Base-by-base conservation (phyloP, 768 basidiomycete species). In the Grammothele lineata region DNA sequence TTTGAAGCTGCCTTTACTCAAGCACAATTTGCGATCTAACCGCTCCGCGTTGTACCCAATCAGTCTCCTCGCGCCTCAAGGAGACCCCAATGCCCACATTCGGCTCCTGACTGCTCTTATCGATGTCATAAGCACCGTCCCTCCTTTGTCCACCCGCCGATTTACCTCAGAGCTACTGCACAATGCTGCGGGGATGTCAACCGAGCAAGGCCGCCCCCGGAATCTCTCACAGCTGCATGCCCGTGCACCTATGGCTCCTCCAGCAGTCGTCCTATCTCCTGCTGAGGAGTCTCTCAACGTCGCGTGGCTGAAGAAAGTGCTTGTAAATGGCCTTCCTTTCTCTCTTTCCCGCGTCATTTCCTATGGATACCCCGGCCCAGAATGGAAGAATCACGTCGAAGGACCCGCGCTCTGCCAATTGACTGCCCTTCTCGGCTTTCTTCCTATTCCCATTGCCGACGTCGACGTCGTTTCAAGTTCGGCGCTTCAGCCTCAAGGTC, bases 371-470 rank as follows among this genome's bases (percentile, higher is more conserved):
- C 38, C 14, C 9, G 48, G 40, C n/a, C 19, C 17, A 4, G 10
- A 11, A 2, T 45, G 44, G 53, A 47, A 15, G 14, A 27, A 46
- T 15, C 24, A 35, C 2, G 51, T 59, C 3, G 62, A 66, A 17
- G 66, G 63, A 3, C 62, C 67, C 10, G 52, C 65, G 3, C 70
- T 77, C 43, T 62, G 68, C 43, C 65, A 66, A 47, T 63, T 79
- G 24, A 50, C 73, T 3, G 69, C 70, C 25, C 58, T 66, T 35
- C 69, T 69, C 2, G 76, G 77, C 5, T 73, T 76, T 39, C 63
- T 66, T 21, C 56, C 59, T 8, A 36, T 58, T 11, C 51, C 39
- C 2, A 12, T 37, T n/a, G 19, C 19, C 32, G 37, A 23, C 12
- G 4, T 15, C 9, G 25, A 11, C n/a, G n/a, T n/a, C n/a, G n/a